Conservation (phyloP, 345 rosid species). For the Angophora floribunda region DNA sequence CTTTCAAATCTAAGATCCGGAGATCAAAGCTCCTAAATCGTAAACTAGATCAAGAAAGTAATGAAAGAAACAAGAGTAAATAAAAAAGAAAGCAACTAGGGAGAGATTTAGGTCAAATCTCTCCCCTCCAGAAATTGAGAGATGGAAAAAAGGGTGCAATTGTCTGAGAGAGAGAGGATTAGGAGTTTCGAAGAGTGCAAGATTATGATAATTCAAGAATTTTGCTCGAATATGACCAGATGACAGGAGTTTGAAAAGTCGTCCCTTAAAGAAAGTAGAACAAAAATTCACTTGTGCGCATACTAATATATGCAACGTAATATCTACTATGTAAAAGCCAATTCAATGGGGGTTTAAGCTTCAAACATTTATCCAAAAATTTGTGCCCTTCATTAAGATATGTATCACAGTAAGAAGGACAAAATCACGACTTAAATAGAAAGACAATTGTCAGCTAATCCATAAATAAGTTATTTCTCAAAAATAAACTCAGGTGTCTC, state of each 20-base stretch:
- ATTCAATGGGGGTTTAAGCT: not conserved
- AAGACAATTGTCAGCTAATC: too few species aligned
- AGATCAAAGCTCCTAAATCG: too few species aligned
- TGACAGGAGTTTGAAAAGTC: not conserved
- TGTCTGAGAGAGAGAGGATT: too few species aligned
- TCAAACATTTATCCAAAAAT: not conserved
- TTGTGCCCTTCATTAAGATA: not conserved
- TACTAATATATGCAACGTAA: not conserved
- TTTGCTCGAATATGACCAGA: not conserved
- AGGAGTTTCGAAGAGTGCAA: not conserved
- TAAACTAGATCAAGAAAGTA: too few species aligned
- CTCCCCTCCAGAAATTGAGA: too few species aligned
- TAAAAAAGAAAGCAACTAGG: too few species aligned
- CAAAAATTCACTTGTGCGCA: not conserved
- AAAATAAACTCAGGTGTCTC: not conserved
- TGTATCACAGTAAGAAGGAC: not conserved
- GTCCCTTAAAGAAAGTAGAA: not conserved
- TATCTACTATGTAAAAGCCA: not conserved
- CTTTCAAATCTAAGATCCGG: too few species aligned
- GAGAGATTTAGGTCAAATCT: too few species aligned
- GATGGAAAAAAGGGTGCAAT: too few species aligned
- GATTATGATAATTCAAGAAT: not conserved
- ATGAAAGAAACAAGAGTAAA: too few species aligned
- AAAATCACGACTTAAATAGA: not conserved
- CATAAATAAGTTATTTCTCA: too few species aligned